Base-by-base conservation (phyloP, 352 stramenopile species). In the Phytophthora kernoviae region DNA sequence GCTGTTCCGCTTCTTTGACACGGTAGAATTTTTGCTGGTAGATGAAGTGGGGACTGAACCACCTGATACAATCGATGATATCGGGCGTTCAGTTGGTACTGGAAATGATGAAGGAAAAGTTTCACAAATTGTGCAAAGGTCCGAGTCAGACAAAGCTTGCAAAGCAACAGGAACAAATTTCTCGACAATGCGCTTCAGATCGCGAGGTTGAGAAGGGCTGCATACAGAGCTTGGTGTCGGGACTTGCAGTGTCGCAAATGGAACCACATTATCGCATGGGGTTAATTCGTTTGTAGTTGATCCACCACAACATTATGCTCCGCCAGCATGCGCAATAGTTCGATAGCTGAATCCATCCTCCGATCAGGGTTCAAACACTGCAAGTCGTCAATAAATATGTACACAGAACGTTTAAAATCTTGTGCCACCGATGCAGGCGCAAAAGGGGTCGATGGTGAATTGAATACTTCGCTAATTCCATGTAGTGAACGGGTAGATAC, bases 361-460 rank as follows among this genome's bases (percentile, higher is more conserved):
- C 22, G 18, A 4, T 52, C 12, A 8, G 27, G 14, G 17, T 79
- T 44, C 21, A 81, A 37, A 26, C 66, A 81, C 8, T 91, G 77
- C 1, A 91, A 54, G 37, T 91, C 81, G n/a, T 91, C 81, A 17
- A 91, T 46, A 48, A 88, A 91, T 5, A 88, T 54, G 24, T 77
- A 65, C 17, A 68, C 51, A 4, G 40, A 39, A 20, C 26, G 36
- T 34, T 54, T 59, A 0, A 36, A 42, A 26, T 30, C 42, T 10
- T 26, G 22, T 30, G 17, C 11, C 7, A 2, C 3, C 30, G 42
- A 3, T 8, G 12, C 21, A 40, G 44, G 20, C 12, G 27, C 6
- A 17, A 30, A 6, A 30, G 24, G 24, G 24, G 4, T 34, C 42
- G 15, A 11, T 12, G 48, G 15, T 26, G 30, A 6, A 8, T 26